Evolutionary conservation across 768 basidiomycete genomes (phyloP), one percentile per base, ranked within the genome.

Genomic region (Chiua virens): DNA sequence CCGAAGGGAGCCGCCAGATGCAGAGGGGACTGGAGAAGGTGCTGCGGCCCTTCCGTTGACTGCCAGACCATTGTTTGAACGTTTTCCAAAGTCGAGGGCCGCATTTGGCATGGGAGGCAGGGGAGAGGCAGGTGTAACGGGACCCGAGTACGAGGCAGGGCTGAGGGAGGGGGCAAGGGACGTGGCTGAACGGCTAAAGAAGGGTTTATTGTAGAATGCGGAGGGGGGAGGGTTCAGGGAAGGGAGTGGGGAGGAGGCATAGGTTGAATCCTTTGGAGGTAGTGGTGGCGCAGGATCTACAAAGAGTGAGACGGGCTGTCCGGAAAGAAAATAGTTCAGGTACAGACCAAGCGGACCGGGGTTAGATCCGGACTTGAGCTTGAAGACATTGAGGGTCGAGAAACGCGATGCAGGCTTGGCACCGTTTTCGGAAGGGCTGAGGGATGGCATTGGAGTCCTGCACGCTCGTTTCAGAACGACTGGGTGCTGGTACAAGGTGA

Each of bases 201-300:
- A 53, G 11, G 73, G 67, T 45, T 55, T 71, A 57, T 60, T 71
- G 58, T 67, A 65, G 5, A 54, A 39, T 1, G 45, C 2, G 0
- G 55, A 44, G 25, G 55, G 38, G 7, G 57, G 57, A 5, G 28
- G 30, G 47, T 42, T 57, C 15, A 50, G 27, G 8, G 50, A 38
- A 15, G 44, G 47, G 27, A 38, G 54, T 22, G 27, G 45, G 17
- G 42, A 77, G 68, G 51, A 18, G 1, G 15, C 13, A 68, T 80
- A 79, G 58, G 73, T 73, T 8, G 72, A 61, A 57, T 88, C 86
- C 67, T 88, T 87, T 36, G 85, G 85, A 1, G 86, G 86, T 2
- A 73, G 79, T 8, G 79, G 81, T 30, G 73, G 69, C 42, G 52
- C 50, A 15, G 52, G 7, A n/a, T 60, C 61, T 64, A 45, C 13